Percentiles rank a stretch among this genome's conserved stretches.
These are phyloP conservation scores for Talaromyces nanjingensis DNA, from an alignment of 495 filamentous ascomycete genomes.

Conservation along the genomic window DNA sequence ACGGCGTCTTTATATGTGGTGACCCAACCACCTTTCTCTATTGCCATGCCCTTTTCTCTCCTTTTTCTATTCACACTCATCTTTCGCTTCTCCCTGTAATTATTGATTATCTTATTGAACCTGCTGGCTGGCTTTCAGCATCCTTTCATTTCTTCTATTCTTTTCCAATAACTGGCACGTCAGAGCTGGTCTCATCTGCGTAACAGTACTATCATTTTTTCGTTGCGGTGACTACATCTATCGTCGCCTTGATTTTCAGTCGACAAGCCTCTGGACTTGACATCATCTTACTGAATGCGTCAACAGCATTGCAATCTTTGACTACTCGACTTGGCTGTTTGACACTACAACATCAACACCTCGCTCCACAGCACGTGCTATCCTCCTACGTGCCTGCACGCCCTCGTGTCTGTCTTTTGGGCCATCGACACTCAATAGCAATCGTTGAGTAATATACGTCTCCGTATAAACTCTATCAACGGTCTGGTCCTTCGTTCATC, in stretches of 20 bases:
- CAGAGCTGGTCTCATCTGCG: conserved; percentile 1
- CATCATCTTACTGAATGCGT: neutral
- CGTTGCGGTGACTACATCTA: neutral
- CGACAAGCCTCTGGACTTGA: neutral
- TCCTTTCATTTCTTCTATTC: neutral
- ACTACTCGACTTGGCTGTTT: neutral
- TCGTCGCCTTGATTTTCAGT: neutral
- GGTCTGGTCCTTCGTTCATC: neutral
- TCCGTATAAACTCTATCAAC: neutral
- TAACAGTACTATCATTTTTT: neutral
- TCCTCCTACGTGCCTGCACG: neutral
- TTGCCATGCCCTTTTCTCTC: neutral
- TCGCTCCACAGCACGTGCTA: neutral
- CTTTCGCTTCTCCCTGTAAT: conserved; percentile 14
- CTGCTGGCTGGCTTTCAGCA: conserved; percentile 1
- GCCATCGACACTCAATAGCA: neutral
- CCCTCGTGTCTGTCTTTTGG: neutral
- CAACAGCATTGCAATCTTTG: neutral
- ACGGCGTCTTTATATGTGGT: conserved; percentile 1
- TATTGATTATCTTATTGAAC: neutral
- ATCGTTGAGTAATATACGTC: neutral
- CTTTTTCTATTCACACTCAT: conserved; percentile 4
- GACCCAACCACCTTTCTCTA: neutral
- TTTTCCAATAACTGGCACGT: neutral
- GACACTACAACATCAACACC: neutral